A percentile compares a stretch with the other conserved stretches of the same genome.
phyloP scores from a whole-genome alignment of 129 eudicot species.

The Calendula officinalis region DNA sequence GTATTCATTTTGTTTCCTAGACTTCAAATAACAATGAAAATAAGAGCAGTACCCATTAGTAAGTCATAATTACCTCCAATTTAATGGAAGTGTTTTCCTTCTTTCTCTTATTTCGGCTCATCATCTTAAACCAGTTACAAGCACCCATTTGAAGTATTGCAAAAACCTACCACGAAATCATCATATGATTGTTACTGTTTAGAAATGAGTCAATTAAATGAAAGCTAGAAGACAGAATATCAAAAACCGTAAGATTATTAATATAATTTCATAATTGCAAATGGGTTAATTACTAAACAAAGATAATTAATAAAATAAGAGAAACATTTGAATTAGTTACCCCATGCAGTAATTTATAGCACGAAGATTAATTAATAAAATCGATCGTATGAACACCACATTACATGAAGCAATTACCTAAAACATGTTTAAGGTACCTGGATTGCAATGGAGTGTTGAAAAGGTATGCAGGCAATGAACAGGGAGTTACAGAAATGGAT shows the following conservation, averaged over 20 bases:
- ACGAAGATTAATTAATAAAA: background rate
- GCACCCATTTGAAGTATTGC: conserved; percentile 29
- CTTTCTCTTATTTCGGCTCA: conserved; percentile 28
- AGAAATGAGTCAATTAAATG: background rate
- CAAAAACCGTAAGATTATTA: too few species aligned
- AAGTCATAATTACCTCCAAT: conserved; percentile 33
- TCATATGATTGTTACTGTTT: background rate
- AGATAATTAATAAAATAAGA: background rate
- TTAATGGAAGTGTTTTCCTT: conserved; percentile 29
- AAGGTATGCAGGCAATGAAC: background rate
- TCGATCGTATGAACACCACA: conserved; percentile 1
- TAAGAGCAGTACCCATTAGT: background rate
- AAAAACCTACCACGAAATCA: conserved; percentile 25
- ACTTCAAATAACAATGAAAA: background rate
- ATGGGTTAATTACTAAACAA: background rate
- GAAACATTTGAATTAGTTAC: background rate
- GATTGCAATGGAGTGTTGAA: conserved; percentile 7
- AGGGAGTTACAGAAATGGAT: background rate
- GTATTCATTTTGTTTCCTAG: background rate
- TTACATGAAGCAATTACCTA: background rate
- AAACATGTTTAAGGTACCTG: conserved; percentile 5
- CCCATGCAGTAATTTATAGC: conserved; percentile 1
- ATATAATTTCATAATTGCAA: too few species aligned
- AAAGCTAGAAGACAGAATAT: background rate
- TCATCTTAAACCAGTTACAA: conserved; percentile 39